phyloP scores from a whole-genome alignment of 2,329 filamentous ascomycete genomes.

The Tolypocladium ophioglossoides region DNA sequence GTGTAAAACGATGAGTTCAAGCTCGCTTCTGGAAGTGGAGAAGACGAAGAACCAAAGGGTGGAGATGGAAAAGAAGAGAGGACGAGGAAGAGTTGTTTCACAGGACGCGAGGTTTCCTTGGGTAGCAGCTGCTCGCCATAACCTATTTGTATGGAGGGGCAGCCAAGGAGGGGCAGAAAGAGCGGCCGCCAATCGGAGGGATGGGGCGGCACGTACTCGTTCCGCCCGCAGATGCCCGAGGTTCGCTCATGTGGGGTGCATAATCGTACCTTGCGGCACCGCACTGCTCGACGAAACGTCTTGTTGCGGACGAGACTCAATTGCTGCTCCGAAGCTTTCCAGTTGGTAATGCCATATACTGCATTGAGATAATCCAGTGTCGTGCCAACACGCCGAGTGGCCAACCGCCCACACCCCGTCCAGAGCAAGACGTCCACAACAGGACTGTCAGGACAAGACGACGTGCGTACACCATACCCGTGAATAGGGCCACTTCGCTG shows the following conservation, averaged over 20 bases:
- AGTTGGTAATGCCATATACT: too few species aligned
- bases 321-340: not conserved
- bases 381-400: not conserved
- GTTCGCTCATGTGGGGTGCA: too few species aligned
- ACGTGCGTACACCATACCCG: not conserved
- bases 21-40: not conserved
- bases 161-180: not conserved
- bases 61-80: not conserved
- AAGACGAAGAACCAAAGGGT: not conserved
- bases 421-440: too few species aligned
- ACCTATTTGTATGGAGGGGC: not conserved
- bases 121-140: too few species aligned
- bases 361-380: not conserved
- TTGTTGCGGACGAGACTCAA: not conserved
- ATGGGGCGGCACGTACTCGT: too few species aligned
- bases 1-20: not conserved
- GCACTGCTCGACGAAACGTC: not conserved
- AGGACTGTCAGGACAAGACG: too few species aligned
- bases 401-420: not conserved
- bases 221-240: too few species aligned
- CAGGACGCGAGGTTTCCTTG: not conserved
- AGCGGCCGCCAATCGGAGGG: slow-evolving; percentile 1
- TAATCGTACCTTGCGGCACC: too few species aligned
- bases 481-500: too few species aligned
- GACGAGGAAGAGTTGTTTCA: not conserved